phyloP scores from a whole-genome alignment of 352 stramenopile genomes.

The Globisporangium orthogonon region DNA sequence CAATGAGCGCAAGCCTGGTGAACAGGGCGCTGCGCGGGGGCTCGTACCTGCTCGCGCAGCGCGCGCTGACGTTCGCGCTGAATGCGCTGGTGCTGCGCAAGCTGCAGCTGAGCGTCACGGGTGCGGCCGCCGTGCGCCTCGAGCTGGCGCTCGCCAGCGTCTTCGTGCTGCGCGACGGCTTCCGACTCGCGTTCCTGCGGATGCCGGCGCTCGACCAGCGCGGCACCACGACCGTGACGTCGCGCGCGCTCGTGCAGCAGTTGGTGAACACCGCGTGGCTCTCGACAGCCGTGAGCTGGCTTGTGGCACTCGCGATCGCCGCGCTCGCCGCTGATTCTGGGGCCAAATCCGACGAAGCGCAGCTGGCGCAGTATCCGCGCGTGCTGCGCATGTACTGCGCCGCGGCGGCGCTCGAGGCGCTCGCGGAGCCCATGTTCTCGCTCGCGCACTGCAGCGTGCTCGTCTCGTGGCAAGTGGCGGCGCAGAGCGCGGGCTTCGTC shows the following conservation, averaged over 20 bases:
- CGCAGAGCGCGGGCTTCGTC: constrained; percentile 71
- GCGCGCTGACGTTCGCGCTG: constrained; percentile 76
- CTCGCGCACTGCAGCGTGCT: constrained; percentile 69
- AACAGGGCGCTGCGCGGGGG: constrained; percentile 48
- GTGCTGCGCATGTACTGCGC: constrained; percentile 72
- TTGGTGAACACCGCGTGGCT: constrained; percentile 78
- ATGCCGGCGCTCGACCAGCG: constrained; percentile 54
- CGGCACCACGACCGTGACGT: neutral
- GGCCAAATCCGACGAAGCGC: neutral
- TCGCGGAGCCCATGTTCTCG: constrained; percentile 81
- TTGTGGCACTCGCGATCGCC: constrained; percentile 24
- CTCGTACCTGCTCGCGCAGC: constrained; percentile 80
- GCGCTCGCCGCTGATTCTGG: neutral
- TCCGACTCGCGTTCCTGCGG: constrained; percentile 82
- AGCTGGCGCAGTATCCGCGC: constrained; percentile 34
- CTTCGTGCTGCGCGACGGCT: constrained; percentile 87
- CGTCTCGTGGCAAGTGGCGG: constrained; percentile 79
- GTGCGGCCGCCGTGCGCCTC: constrained; percentile 77
- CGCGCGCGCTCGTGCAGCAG: constrained; percentile 29
- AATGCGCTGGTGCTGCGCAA: constrained; percentile 78
- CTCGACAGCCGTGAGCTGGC: constrained; percentile 55
- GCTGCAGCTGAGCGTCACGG: constrained; percentile 70
- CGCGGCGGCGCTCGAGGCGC: constrained; percentile 70
- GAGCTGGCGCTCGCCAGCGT: constrained; percentile 87
- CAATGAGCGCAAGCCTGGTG: constrained; percentile 18